Conservation (phyloP, 345 rosid species). For the Acer campestre region DNA sequence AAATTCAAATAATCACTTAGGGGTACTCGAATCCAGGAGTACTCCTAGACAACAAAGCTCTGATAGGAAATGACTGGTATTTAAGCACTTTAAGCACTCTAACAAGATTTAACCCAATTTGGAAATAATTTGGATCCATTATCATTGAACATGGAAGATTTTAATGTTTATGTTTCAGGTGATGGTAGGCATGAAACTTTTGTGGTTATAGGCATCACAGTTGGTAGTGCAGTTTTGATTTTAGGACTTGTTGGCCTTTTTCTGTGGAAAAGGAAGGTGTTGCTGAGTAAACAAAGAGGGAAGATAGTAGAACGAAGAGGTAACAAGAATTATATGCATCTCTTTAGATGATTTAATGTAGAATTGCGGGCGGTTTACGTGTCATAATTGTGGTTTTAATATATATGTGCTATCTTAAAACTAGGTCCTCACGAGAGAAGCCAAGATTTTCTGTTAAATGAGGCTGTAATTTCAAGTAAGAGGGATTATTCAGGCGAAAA, state of each 20-base stretch:
- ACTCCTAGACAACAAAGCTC: too few relatives aligned
- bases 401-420: conserved; percentile 1
- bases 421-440: conserved; percentile 58
- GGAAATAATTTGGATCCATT: background rate
- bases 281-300: conserved; percentile 17
- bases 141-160: background rate
- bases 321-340: conserved; percentile 12
- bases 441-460: conserved; percentile 62
- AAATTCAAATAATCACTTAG: too few relatives aligned
- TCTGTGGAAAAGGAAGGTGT: conserved; percentile 55
- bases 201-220: conserved; percentile 47
- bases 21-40: too few relatives aligned
- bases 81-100: too few relatives aligned
- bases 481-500: conserved; percentile 49
- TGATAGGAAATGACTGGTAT: too few relatives aligned
- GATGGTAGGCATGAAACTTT: conserved; percentile 26
- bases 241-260: conserved; percentile 33
- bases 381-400: background rate
- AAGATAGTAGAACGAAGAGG: conserved; percentile 35
- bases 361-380: background rate
- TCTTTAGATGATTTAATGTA: background rate
- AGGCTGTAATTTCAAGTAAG: conserved; percentile 60
- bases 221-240: conserved; percentile 46
- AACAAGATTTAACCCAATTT: background rate
- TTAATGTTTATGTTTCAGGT: conserved; percentile 35